These are phyloP conservation scores for Setaria viridis DNA, from an alignment of 202 grass and related monocot species.

Conservation along the genomic window DNA sequence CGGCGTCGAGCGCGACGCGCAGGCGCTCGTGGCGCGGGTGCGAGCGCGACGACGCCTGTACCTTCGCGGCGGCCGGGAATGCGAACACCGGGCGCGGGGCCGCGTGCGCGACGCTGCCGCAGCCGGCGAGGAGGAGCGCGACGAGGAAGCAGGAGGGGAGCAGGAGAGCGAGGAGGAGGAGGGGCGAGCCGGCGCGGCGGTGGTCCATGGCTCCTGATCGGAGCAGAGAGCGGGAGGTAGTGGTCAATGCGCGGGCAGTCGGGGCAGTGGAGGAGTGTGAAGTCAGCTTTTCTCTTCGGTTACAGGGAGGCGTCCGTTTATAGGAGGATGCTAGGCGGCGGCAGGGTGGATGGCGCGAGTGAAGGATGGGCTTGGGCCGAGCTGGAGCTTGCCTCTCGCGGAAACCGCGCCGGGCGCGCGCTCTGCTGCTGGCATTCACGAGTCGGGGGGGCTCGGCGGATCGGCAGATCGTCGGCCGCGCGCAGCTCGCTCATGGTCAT, in stretches of 20 bases:
- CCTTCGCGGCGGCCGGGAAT: not conserved
- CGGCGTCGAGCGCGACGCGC: conserved; percentile 30
- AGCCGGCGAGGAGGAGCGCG: not conserved
- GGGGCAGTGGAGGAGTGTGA: not conserved
- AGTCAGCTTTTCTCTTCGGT: not conserved
- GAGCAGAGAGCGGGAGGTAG: not conserved
- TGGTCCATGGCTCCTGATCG: not conserved
- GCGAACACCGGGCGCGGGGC: not conserved
- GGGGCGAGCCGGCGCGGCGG: not conserved
- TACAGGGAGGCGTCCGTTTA: not conserved
- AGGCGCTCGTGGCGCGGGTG: not conserved
- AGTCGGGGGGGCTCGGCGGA: too few relatives aligned
- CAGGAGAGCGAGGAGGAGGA: too few relatives aligned
- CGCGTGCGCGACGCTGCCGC: not conserved
- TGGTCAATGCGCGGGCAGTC: not conserved
- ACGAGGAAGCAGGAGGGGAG: not conserved
- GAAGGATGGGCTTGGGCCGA: not conserved
- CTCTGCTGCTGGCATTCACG: not conserved
- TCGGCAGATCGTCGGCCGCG: not conserved
- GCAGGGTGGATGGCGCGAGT: not conserved
- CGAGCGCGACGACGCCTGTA: not conserved
- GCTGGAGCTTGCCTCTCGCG: conserved; percentile 25
- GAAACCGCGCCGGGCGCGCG: not conserved
- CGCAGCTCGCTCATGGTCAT: too few relatives aligned
- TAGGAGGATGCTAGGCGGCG: not conserved